These are phyloP conservation scores for Auricularia sp. DNA, from an alignment of 768 basidiomycete species.

Conservation along the genomic window DNA sequence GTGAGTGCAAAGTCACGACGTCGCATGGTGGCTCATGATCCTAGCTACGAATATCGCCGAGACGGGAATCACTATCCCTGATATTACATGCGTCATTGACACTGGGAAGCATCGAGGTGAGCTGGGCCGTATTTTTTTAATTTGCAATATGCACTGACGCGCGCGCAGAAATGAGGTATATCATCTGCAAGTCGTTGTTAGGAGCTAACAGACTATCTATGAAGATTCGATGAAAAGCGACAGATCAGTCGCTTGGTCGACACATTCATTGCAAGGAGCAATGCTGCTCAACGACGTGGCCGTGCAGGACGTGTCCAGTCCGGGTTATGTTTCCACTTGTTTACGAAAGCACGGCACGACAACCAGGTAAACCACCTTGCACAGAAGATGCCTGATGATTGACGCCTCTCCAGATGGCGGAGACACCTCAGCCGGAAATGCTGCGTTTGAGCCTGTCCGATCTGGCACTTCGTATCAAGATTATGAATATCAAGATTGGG, in stretches of 20 bases:
- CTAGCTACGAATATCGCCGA: slow-evolving; percentile 88
- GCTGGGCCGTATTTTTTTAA: slow-evolving; percentile 1
- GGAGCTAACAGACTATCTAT: neutral
- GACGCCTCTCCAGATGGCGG: slow-evolving; percentile 53
- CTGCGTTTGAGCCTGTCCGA: slow-evolving; percentile 87
- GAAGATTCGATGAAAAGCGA: slow-evolving; percentile 90
- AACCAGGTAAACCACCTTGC: slow-evolving; percentile 41
- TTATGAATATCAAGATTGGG: slow-evolving; percentile 82
- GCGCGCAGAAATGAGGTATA: neutral
- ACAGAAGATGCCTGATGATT: neutral
- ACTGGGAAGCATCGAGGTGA: slow-evolving; percentile 81
- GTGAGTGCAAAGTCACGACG: slow-evolving; percentile 29
- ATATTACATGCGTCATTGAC: slow-evolving; percentile 94
- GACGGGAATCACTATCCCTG: slow-evolving; percentile 97
- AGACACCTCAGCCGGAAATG: slow-evolving; percentile 92
- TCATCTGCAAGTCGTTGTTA: neutral
- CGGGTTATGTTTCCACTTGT: slow-evolving; percentile 91
- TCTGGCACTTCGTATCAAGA: slow-evolving; percentile 83
- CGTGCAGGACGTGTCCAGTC: slow-evolving; percentile 84
- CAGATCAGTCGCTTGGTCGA: slow-evolving; percentile 88
- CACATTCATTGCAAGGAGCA: slow-evolving; percentile 84
- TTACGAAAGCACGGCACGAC: slow-evolving; percentile 81
- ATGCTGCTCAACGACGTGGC: slow-evolving; percentile 81
- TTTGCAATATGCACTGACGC: neutral
- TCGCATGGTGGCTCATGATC: neutral